These are phyloP conservation scores for Chlorella sp. DNA, from an alignment of 139 green algal species.

Conservation along the genomic window DNA sequence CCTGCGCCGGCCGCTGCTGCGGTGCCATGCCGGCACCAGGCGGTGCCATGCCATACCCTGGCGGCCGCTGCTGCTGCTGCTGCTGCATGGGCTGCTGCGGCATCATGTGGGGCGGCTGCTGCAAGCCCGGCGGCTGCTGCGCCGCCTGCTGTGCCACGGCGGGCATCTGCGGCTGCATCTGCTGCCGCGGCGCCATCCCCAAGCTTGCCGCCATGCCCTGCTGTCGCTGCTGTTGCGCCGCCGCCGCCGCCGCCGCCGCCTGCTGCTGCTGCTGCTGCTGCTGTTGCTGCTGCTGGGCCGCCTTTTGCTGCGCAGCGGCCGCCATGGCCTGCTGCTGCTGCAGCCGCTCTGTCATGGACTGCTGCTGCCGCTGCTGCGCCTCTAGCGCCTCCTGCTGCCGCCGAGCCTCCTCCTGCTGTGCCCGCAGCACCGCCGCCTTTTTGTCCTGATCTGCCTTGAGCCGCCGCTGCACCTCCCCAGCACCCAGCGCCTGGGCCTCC, in stretches of 20 bases:
- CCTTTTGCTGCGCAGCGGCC: conserved; percentile 15
- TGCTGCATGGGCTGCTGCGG: not conserved
- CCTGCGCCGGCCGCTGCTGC: no score
- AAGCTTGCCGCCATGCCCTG: not conserved
- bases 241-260: not conserved
- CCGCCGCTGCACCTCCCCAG: not conserved
- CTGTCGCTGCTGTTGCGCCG: not conserved
- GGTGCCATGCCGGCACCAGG: no score
- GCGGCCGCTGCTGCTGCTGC: not conserved
- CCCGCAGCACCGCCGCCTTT: not conserved
- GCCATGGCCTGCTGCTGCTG: conserved; percentile 25
- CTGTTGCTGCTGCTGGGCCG: not conserved
- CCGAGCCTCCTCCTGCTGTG: not conserved
- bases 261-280: conserved; percentile 10
- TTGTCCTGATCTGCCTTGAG: not conserved
- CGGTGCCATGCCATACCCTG: not conserved
- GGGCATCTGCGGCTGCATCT: not conserved
- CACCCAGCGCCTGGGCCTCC: conserved; percentile 7
- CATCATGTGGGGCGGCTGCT: not conserved
- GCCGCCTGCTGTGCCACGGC: not conserved
- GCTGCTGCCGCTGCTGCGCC: conserved; percentile 14
- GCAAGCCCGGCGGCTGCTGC: not conserved
- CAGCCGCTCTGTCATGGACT: not conserved
- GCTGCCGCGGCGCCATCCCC: not conserved
- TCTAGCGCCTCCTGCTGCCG: conserved; percentile 5